Percentiles rank a stretch among this genome's conserved stretches.
Evolutionary conservation across 2,329 filamentous ascomycete genomes (phyloP).

Genomic region (Fusarium xylarioides): DNA sequence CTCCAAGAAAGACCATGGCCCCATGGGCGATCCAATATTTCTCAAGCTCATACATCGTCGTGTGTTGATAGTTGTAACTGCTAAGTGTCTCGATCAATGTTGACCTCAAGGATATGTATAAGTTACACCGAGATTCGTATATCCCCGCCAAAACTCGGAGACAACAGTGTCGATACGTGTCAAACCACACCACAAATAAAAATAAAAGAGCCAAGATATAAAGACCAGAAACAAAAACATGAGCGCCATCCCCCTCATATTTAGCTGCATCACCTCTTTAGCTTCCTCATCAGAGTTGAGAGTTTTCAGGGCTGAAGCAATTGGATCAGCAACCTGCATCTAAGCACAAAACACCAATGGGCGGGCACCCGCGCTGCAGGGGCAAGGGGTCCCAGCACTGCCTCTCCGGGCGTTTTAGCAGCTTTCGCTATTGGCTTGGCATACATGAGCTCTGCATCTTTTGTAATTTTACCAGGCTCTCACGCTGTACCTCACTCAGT

Average conservation of each 20-base stretch:
- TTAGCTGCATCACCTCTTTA: neutral
- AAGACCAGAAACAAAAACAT: neutral
- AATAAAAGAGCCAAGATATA: neutral
- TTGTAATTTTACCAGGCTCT: neutral
- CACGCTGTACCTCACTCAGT: fast-evolving
- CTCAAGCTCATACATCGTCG: neutral
- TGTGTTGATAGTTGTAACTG: neutral
- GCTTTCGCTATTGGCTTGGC: neutral
- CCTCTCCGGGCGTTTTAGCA: conserved; percentile 7
- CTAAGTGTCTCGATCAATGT: neutral
- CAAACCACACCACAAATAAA: neutral
- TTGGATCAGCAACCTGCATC: neutral
- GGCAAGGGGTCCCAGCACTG: conserved; percentile 20
- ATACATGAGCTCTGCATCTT: neutral
- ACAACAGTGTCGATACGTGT: neutral
- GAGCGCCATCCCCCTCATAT: conserved; percentile 4
- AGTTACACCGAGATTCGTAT: neutral
- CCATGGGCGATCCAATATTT: conserved; percentile 12
- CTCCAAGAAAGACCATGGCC: conserved; percentile 23
- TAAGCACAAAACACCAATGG: neutral
- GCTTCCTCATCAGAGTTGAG: neutral
- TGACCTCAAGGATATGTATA: neutral
- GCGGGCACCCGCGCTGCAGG: neutral
- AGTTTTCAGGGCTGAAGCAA: neutral
- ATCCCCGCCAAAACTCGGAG: neutral